Base-by-base conservation (phyloP, 306 rosid genomes). In the Vigna mungo region DNA sequence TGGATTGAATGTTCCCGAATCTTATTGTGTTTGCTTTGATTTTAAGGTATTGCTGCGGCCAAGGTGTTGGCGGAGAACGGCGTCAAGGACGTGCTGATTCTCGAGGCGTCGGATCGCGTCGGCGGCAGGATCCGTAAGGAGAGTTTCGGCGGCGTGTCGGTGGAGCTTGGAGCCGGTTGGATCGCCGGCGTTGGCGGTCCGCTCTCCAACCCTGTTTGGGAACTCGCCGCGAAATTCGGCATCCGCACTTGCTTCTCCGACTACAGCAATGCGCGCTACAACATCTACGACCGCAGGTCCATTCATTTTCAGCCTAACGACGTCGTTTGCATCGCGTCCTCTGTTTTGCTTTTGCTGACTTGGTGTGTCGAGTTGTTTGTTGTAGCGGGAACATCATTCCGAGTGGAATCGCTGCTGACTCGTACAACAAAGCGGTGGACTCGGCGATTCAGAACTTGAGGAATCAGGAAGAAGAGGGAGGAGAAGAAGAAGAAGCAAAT, bases 151-250 rank as follows among this genome's bases (percentile, higher is more conserved):
- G 97, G 92, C 12, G 87, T 95, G 68, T 72, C 96, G 78, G 98
- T 86, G 68, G 98, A 95, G 80, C 97, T 92, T 14, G 98, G 98
- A 3, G 97, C 98, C 2, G 98, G 98, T n/a, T 95, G 98, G 98
- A 92, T 95, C 32, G 97, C 91, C 47, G 98, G 98, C 23, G 98
- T 95, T 53, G 98, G 97, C 1, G 98, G 98, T 0, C 82, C 61
- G 17, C 86, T 90, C 72, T 54, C 88, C 16, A 95, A 95, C 69
- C 98, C 98, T 2, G 90, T 88, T 11, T 95, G 97, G 98, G 96
- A 95, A 77, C 97, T 92, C 74, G 97, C 97, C 49, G 64, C 54
- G 10, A n/a, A 89, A 44, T 84, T 88, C 0, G 87, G 83, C 78
- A 92, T 95, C 76, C 90, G 92, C 21, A 95, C 97, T 0, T 87